These are phyloP conservation scores for Tuber microsphaerosporum DNA, from an alignment of 495 filamentous ascomycete species.

Conservation along the genomic window DNA sequence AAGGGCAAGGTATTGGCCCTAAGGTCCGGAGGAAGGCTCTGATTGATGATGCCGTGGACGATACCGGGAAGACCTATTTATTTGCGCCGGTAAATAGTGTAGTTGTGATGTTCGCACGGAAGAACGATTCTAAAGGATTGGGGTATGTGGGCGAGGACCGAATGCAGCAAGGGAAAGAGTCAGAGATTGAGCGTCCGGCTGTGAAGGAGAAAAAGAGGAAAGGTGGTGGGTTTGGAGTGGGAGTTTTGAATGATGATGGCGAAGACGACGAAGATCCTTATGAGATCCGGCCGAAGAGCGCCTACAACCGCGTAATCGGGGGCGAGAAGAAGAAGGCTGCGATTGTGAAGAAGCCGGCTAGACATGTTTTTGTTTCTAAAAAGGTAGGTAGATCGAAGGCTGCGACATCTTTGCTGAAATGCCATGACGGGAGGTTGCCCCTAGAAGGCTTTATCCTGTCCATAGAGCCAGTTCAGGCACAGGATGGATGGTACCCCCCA, in stretches of 20 bases:
- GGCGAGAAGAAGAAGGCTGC: conserved; percentile 74
- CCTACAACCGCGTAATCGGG: conserved; percentile 78
- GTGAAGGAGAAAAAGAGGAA: conserved; percentile 49
- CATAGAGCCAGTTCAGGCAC: conserved; percentile 47
- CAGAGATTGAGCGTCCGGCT: conserved; percentile 11
- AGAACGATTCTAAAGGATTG: conserved; percentile 72
- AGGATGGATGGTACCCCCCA: conserved; percentile 61
- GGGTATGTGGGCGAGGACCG: conserved; percentile 66
- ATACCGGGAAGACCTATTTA: conserved; percentile 53
- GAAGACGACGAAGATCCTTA: conserved; percentile 98
- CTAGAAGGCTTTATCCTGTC: conserved; percentile 79
- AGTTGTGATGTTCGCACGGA: conserved; percentile 68
- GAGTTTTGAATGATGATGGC: conserved; percentile 85
- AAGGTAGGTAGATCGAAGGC: conserved; percentile 56
- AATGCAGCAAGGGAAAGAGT: conserved; percentile 43
- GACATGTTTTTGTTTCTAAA: conserved; percentile 73
- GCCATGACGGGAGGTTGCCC: conserved; percentile 80
- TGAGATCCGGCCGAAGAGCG: conserved; percentile 80
- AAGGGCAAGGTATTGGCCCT: conserved; percentile 86
- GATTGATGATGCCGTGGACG: conserved; percentile 46
- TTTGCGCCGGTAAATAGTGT: conserved; percentile 83
- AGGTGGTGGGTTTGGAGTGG: conserved; percentile 73
- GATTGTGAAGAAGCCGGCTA: conserved; percentile 46
- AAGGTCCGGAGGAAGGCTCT: conserved; percentile 72
- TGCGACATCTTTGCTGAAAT: conserved; percentile 60